Evolutionary conservation across 208 protist genomes (phyloP).

Genomic region (Leishmania martiniquensis): DNA sequence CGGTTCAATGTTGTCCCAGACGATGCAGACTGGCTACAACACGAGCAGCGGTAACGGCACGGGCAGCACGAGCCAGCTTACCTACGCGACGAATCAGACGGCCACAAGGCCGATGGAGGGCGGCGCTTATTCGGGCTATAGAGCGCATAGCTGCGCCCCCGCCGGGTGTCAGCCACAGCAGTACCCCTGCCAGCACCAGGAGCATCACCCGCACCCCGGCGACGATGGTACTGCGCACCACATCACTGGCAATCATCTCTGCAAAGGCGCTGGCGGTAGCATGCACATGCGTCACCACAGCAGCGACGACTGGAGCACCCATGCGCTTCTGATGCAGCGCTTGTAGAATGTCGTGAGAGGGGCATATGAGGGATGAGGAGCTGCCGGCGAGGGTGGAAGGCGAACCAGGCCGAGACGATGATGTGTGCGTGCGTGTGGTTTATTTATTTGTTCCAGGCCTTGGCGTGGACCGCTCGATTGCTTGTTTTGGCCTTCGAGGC

Average conservation of each 20-base stretch:
- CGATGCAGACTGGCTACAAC: not conserved
- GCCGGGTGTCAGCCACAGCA: conserved; percentile 16
- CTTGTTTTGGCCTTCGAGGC: not conserved
- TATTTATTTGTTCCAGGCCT: too few relatives aligned
- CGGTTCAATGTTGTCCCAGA: not conserved
- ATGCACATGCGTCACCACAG: conserved; percentile 12
- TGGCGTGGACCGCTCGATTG: not conserved
- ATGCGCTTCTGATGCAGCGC: conserved; percentile 1
- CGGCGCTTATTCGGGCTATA: not conserved
- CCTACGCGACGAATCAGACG: conserved; percentile 3
- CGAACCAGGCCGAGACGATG: not conserved
- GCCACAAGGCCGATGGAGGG: conserved; percentile 3
- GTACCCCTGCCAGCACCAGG: conserved; percentile 8
- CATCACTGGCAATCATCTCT: not conserved
- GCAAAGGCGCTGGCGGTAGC: not conserved
- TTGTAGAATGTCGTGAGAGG: not conserved
- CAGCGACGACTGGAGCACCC: conserved; percentile 10
- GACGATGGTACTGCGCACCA: not conserved
- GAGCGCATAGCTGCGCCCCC: not conserved
- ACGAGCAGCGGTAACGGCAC: not conserved
- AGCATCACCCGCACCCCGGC: not conserved
- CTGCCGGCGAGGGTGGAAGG: not conserved
- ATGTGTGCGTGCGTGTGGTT: not conserved
- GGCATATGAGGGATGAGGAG: not conserved
- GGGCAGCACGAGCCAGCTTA: not conserved